These are phyloP conservation scores for Ascoidea rubescens DNA, from an alignment of 805 yeast genomes.

Conservation along the genomic window DNA sequence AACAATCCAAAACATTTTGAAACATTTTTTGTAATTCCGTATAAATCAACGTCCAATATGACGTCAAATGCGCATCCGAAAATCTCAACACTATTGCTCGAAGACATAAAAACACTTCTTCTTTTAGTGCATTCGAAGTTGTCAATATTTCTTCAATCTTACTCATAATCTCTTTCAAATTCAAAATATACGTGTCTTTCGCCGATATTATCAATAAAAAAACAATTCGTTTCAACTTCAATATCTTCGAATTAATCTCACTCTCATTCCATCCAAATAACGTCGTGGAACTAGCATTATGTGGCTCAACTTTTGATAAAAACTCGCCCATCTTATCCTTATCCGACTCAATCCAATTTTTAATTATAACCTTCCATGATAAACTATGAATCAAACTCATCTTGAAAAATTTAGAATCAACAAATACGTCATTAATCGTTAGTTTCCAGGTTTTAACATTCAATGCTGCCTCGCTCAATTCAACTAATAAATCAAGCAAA, in stretches of 20 bases:
- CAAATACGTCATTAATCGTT: constrained; percentile 46
- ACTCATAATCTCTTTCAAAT: constrained; percentile 32
- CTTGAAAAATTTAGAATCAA: constrained; percentile 44
- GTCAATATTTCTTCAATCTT: constrained; percentile 27
- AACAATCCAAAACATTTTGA: constrained; percentile 17
- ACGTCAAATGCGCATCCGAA: constrained; percentile 46
- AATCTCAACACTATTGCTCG: constrained; percentile 54
- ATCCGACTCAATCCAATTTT: constrained; percentile 51
- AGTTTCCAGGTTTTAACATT: constrained; percentile 48
- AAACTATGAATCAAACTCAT: constrained; percentile 17
- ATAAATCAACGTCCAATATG: constrained; percentile 57
- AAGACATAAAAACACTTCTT: constrained; percentile 40
- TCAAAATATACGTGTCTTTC: constrained; percentile 35
- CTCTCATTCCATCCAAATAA: constrained; percentile 66
- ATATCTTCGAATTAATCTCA: constrained; percentile 38
- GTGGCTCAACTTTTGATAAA: constrained; percentile 31
- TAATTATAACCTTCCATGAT: constrained; percentile 42
- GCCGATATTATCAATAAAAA: constrained; percentile 53
- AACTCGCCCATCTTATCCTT: constrained; percentile 45
- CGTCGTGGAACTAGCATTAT: constrained; percentile 36
- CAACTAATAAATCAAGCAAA: constrained; percentile 30
- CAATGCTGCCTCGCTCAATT: constrained; percentile 19
- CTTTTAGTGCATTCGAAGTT: constrained; percentile 21
- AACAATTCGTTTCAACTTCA: constrained; percentile 46
- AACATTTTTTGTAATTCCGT: constrained; percentile 47